Evolutionary conservation across 2,329 filamentous ascomycete species (phyloP), one percentile per base, ranked within the genome.

Genomic region (Geosmithia flava): DNA sequence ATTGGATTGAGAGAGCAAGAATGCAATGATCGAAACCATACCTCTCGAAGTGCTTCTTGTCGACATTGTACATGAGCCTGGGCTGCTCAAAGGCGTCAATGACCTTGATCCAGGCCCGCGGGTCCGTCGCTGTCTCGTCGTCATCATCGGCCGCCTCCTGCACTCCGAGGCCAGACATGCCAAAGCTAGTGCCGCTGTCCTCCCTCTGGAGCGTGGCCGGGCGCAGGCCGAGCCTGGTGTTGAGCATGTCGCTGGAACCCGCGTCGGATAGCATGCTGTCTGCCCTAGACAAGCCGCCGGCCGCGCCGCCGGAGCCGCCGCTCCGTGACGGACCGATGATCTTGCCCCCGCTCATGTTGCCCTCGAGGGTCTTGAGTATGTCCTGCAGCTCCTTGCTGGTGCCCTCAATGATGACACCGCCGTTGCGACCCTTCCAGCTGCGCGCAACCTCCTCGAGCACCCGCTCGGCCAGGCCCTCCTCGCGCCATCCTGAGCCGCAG

Each of bases 401-500:
- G 23, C 91, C 91, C 47, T 96, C 88, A 2, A 98, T 86, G 54
- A 98, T 95, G 48, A 95, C 86, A 20, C 87, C 87, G 1, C 88
- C 88, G 60, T 87, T 89, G 51, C 84, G 76, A 55, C 83, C 87
- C 69, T 96, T 97, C 94, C 93, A 98, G 55, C 79, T 78, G 63
- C 86, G 85, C 1, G 93, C 90, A 7, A 90, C 80, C 64, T 97
- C 93, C 58, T 98, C 93, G 37, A 98, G 69, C 13, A 96, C 87
- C 54, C 83, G 84, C 64, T 98, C 94, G 2, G 90, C 93, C 30
- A 96, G 71, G 0, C 94, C 91, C 62, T 95, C 89, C 68, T 97
- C 90, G 57, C 91, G 80, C 93, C 93, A 98, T 81, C 83, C 88
- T 49, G 90, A 90, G 33, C 93, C 93, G 63, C 93, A 98, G 64